These are phyloP conservation scores for Berberis vulgaris DNA, from an alignment of 164 flowering plant species.

Conservation along the genomic window DNA sequence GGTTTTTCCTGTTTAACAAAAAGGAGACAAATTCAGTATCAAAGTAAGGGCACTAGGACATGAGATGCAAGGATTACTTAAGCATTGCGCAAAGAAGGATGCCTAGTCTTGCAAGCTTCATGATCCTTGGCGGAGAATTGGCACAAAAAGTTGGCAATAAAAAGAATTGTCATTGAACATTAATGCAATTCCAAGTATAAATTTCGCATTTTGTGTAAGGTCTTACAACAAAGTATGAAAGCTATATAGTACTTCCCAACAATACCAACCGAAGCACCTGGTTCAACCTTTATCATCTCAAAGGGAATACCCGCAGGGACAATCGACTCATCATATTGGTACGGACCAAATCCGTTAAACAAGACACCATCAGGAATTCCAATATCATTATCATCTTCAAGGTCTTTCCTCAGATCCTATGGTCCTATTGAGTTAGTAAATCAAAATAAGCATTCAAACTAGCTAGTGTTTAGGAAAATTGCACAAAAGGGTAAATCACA, in stretches of 20 bases:
- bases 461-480: not conserved
- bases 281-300: conserved; percentile 62
- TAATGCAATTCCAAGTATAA: too few species aligned
- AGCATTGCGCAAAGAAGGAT: not conserved
- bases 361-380: conserved; percentile 84
- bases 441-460: conserved; percentile 1
- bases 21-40: conserved; percentile 1
- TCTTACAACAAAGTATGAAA: not conserved
- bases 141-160: not conserved
- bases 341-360: conserved; percentile 75
- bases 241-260: not conserved
- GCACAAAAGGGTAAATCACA: not conserved
- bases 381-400: conserved; percentile 55
- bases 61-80: not conserved
- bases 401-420: conserved; percentile 62
- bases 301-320: conserved; percentile 51
- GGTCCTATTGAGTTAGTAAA: conserved; percentile 12
- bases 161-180: too few species aligned
- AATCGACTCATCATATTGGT: conserved; percentile 44
- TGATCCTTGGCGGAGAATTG: not conserved
- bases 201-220: too few species aligned
- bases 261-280: conserved; percentile 34
- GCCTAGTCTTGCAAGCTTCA: not conserved
- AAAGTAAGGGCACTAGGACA: not conserved
- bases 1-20: conserved; percentile 63